phyloP scores from a whole-genome alignment of 345 rosid species.

The rapeseed (Brassica napus) region Da-Ae NC_063439.1:16812501-16813000 shows the following conservation, averaged over 20 bases:
- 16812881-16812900: conserved; percentile 54
- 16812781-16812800: conserved; percentile 23
- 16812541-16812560: too few relatives aligned
- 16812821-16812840: conserved; percentile 51
- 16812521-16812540: too few relatives aligned
- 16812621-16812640: not conserved
- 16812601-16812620: not conserved
- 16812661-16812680: not conserved
- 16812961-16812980: conserved; percentile 46
- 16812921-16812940: conserved; percentile 54
- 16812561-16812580: too few relatives aligned
- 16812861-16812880: conserved; percentile 64
- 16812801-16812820: conserved; percentile 12
- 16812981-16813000: conserved; percentile 64
- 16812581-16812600: too few relatives aligned
- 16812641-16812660: too few relatives aligned
- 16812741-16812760: conserved; percentile 5
- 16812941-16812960: conserved; percentile 54
- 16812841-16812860: conserved; percentile 46
- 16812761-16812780: conserved; percentile 32
- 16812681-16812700: not conserved
- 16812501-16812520: too few relatives aligned
- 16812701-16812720: conserved; percentile 19
- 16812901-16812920: conserved; percentile 52
- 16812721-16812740: conserved; percentile 16